These are phyloP conservation scores for Mycena polygramma DNA, from an alignment of 768 basidiomycete genomes.

Conservation along the genomic window DNA sequence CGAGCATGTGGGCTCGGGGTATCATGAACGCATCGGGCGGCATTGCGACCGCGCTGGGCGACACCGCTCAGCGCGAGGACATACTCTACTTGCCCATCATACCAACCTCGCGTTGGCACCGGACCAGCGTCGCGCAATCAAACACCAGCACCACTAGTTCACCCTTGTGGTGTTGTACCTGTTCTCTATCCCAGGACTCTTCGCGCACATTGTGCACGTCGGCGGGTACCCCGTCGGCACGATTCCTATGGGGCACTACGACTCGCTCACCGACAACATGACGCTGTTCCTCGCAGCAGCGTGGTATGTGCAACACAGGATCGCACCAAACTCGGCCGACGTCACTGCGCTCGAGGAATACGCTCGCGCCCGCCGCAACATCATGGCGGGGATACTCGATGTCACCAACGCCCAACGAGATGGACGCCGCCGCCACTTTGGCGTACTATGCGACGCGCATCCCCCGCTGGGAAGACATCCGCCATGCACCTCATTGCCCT, in stretches of 20 bases:
- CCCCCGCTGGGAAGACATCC: too few relatives aligned
- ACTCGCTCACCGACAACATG: not conserved
- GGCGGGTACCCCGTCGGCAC: not conserved
- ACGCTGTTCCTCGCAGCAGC: not conserved
- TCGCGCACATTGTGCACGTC: not conserved
- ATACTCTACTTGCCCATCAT: not conserved
- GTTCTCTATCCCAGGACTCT: not conserved
- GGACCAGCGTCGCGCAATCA: not conserved
- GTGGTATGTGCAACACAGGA: constrained; percentile 4
- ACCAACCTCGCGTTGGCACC: not conserved
- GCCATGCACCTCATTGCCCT: too few relatives aligned
- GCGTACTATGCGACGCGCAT: too few relatives aligned
- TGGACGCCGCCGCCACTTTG: not conserved
- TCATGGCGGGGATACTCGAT: not conserved
- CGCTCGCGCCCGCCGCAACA: not conserved
- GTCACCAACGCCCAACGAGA: not conserved
- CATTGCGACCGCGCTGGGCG: not conserved
- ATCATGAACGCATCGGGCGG: too few relatives aligned
- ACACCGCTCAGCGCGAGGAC: not conserved
- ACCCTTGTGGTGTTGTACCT: not conserved
- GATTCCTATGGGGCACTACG: not conserved
- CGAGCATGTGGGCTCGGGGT: too few relatives aligned
- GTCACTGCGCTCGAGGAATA: not conserved
- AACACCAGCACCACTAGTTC: not conserved
- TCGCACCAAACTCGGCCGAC: not conserved